Conservation (phyloP, 345 rosid genomes). For the Conringia planisiliqua region DNA sequence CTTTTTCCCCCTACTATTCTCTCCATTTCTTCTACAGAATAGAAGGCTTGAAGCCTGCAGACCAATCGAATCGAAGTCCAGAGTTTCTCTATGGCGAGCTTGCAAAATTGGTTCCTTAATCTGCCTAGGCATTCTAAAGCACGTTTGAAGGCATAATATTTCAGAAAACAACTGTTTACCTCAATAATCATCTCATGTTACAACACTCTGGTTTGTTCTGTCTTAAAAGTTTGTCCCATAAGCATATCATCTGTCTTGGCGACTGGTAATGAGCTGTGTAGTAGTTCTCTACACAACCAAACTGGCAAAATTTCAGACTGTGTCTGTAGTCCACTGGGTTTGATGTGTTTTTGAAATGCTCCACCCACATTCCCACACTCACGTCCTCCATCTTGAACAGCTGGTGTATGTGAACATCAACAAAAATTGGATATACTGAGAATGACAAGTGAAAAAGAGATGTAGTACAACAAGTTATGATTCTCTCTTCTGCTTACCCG, state of each 20-base stretch:
- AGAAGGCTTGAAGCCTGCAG: conserved; percentile 8
- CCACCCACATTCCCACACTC: conserved; percentile 99
- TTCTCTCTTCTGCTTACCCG: conserved; percentile 47
- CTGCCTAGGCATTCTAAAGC: conserved; percentile 6
- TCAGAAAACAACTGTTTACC: neutral
- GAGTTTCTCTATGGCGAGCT: conserved; percentile 7
- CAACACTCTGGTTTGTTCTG: conserved; percentile 69
- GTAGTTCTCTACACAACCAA: conserved; percentile 84
- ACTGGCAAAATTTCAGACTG: conserved; percentile 86
- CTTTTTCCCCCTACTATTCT: neutral
- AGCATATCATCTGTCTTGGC: conserved; percentile 89
- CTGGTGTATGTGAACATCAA: conserved; percentile 40
- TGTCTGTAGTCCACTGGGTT: conserved; percentile 72
- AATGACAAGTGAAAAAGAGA: neutral
- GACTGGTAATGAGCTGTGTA: conserved; percentile 95
- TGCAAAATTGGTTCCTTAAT: conserved; percentile 25
- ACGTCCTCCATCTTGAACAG: conserved; percentile 99
- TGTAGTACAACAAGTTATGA: neutral
- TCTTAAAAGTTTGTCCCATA: conserved; percentile 73
- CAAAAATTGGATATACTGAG: neutral
- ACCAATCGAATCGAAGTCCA: neutral
- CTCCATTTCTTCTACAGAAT: neutral
- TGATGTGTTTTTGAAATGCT: conserved; percentile 67
- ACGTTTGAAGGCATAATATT: conserved; percentile 18
- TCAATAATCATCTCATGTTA: conserved; percentile 61